phyloP scores from a whole-genome alignment of 352 stramenopile genomes.

The Globisporangium paddicum region DNA sequence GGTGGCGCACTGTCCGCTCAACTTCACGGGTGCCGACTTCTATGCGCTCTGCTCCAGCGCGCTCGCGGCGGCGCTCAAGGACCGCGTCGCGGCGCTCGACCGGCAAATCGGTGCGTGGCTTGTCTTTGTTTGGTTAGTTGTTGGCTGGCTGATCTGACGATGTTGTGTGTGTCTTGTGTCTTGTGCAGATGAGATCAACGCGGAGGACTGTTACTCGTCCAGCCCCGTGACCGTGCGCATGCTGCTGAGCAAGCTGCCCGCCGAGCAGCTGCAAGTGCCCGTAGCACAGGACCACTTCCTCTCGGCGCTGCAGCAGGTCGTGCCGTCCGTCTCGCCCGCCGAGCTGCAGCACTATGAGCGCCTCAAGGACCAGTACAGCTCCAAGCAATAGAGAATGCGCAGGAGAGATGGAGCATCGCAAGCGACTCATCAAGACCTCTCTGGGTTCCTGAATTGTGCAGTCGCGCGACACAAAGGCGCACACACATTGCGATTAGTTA shows the following conservation, averaged over 20 bases:
- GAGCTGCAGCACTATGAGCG: conserved; percentile 88
- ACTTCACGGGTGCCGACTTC: conserved; percentile 83
- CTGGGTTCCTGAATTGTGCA: neutral
- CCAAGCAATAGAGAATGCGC: conserved; percentile 27
- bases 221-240: conserved; percentile 64
- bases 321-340: conserved; percentile 80
- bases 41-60: conserved; percentile 80
- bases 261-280: conserved; percentile 55
- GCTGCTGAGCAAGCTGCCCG: conserved; percentile 54
- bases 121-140: neutral
- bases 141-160: too few species aligned
- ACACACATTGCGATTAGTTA: neutral
- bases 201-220: conserved; percentile 76
- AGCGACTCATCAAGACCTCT: too few species aligned
- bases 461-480: neutral
- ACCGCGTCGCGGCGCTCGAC: conserved; percentile 63
- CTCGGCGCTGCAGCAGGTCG: conserved; percentile 45
- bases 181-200: conserved; percentile 53
- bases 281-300: conserved; percentile 59
- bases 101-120: conserved; percentile 44
- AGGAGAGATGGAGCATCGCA: neutral
- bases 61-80: conserved; percentile 70
- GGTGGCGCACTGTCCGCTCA: conserved; percentile 52
- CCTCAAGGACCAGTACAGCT: conserved; percentile 84
- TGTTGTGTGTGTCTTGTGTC: neutral